Conservation (phyloP, 2,329 filamentous ascomycete genomes). For the Microsporum audouinii region DNA sequence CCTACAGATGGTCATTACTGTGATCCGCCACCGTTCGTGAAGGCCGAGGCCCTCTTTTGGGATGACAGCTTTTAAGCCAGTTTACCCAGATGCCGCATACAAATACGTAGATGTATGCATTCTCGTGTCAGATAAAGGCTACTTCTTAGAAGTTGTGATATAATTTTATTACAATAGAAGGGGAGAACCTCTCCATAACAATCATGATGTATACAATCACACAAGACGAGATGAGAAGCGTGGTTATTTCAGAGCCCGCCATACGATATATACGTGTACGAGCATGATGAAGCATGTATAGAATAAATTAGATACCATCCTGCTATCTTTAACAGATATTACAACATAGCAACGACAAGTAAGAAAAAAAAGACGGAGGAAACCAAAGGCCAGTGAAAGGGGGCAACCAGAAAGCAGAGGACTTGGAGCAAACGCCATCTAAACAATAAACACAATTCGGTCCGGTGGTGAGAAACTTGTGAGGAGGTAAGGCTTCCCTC, state of each 20-base stretch:
- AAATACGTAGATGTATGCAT: neutral
- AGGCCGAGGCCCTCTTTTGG: slow-evolving; percentile 17
- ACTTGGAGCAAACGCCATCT: slow-evolving; percentile 1
- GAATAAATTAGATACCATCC: neutral
- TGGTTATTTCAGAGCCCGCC: too few species aligned
- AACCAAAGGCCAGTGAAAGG: neutral
- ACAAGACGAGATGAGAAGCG: too few species aligned
- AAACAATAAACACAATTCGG: neutral
- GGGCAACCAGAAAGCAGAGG: neutral
- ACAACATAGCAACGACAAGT: neutral
- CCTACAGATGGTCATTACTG: slow-evolving; percentile 5
- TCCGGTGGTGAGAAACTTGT: slow-evolving; percentile 2
- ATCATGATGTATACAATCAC: too few species aligned
- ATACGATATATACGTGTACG: neutral
- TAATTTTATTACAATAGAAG: too few species aligned
- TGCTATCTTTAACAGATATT: slow-evolving; percentile 1
- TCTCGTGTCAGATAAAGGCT: too few species aligned
- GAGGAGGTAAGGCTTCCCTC: slow-evolving; percentile 14
- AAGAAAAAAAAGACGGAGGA: neutral
- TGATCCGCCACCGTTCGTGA: slow-evolving; percentile 13
- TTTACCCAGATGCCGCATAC: neutral
- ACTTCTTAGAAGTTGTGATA: too few species aligned
- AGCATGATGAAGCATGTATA: neutral
- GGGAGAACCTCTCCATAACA: too few species aligned
- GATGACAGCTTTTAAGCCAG: slow-evolving; percentile 1